A percentile compares a stretch with the other conserved stretches of the same genome.
Evolutionary conservation across 2,329 filamentous ascomycete genomes (phyloP).

Genomic region (Tolypocladium sp.): DNA sequence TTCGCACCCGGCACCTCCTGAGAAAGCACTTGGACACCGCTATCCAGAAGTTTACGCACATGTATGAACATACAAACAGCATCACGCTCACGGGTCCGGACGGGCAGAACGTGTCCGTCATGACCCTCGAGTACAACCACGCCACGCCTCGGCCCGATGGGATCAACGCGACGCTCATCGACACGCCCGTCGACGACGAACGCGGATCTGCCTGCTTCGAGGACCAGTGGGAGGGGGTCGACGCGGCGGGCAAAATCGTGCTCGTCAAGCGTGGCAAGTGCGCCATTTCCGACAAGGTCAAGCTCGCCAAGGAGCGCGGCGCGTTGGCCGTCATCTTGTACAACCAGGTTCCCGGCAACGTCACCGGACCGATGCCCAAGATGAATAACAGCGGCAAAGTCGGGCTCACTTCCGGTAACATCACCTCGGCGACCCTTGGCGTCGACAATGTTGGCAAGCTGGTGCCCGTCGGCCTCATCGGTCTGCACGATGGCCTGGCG

Average conservation of each 20-base stretch:
- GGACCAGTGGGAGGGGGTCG: slow-evolving; percentile 31
- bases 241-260: slow-evolving; percentile 30
- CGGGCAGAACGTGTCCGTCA: slow-evolving; percentile 31
- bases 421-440: slow-evolving; percentile 27
- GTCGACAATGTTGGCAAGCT: slow-evolving; percentile 21
- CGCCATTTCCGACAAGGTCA: slow-evolving; percentile 30
- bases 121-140: slow-evolving; percentile 36
- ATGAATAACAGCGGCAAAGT: background rate
- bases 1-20: slow-evolving; percentile 29
- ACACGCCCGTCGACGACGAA: slow-evolving; percentile 25
- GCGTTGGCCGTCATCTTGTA: slow-evolving; percentile 44
- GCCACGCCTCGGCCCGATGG: slow-evolving; percentile 29
- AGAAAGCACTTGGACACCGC: slow-evolving; percentile 31
- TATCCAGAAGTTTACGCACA: slow-evolving; percentile 37
- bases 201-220: slow-evolving; percentile 27
- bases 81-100: slow-evolving; percentile 35
- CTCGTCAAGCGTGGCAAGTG: slow-evolving; percentile 36
- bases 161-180: slow-evolving; percentile 21
- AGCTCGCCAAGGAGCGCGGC: slow-evolving; percentile 29
- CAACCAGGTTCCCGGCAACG: slow-evolving; percentile 42
- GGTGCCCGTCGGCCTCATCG: slow-evolving; percentile 22
- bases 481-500: slow-evolving; percentile 17
- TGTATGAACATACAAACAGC: slow-evolving; percentile 30
- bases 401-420: background rate
- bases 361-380: slow-evolving; percentile 30